Conservation (phyloP, 306 rosid species). For the Fragaria iinumae region DNA sequence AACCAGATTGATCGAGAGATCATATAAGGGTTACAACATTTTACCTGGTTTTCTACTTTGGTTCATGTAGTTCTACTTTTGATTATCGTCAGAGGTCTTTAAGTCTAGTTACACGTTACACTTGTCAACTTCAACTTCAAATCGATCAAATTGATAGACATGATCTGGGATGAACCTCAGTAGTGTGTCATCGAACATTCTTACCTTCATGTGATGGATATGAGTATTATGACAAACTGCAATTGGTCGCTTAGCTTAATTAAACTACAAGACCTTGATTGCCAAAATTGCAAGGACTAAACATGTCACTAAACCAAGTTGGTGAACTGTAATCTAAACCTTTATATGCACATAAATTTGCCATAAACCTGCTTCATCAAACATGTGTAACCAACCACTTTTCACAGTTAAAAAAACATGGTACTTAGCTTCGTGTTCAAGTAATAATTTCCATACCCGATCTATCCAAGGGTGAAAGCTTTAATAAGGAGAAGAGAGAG, state of each 20-base stretch:
- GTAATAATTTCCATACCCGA: constrained; percentile 37
- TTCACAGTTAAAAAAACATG: neutral
- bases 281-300: neutral
- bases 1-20: neutral
- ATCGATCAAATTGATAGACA: neutral
- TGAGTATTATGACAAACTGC: neutral
- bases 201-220: neutral
- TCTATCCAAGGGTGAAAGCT: constrained; percentile 40
- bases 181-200: neutral
- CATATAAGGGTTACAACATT: neutral
- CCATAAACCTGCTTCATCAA: constrained; percentile 29
- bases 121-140: neutral
- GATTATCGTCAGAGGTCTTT: neutral
- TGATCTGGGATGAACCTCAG: neutral
- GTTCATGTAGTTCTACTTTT: neutral
- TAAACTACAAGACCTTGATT: neutral
- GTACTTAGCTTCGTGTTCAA: neutral
- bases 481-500: constrained; percentile 24
- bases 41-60: neutral
- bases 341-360: constrained; percentile 35
- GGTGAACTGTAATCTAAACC: constrained; percentile 54
- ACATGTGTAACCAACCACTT: neutral
- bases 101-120: neutral
- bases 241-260: neutral
- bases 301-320: constrained; percentile 5